Evolutionary conservation across 2,329 filamentous ascomycete species (phyloP), one percentile per base, ranked within the genome.

Genomic region (Aureobasidium vineae): DNA sequence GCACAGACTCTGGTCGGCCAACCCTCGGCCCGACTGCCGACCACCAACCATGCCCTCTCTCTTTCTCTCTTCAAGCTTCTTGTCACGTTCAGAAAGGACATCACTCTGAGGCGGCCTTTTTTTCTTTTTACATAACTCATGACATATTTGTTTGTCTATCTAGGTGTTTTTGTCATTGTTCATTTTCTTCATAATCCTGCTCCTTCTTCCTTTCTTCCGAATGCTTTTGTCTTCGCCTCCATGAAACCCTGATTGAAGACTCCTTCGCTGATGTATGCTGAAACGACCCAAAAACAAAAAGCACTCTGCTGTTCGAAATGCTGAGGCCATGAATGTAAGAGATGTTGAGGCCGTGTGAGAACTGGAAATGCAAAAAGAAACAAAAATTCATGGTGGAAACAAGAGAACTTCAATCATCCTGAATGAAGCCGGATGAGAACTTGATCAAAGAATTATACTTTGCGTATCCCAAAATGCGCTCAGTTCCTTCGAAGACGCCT

Each of bases 391-490:
- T 52, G 49, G 28, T 28, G 31, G n/a, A 52, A 52, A 5, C 16
- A 28, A 16, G 13, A 28, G 16, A 21, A 36, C 19, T 47, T 47
- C n/a, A 43, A 38, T 56, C 50, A 21, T 75, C 73, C 41, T 76
- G 73, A 8, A 71, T 71, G 60, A 71, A 77, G 5, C 67, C 69
- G 33, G 69, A 68, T 4, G 72, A 73, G 69, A 76, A 77, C 68
- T 76, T 76, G 21, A 77, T 68, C 59, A 75, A 49, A 6, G 72
- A 74, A 50, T 68, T 72, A 66, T 72, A 77, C 57, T 76, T 74
- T 57, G 74, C 73, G 67, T 71, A 76, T 0, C 75, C 75, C 23
- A 66, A 23, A 2, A 77, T 71, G 5, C 74, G 67, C 23, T 59
- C 70, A 67, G 69, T 73, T 0, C 72, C 71, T 31, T 68, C 69